These are phyloP conservation scores for Kodamaea leandrae DNA, from an alignment of 805 yeast genomes.

Conservation along the genomic window DNA sequence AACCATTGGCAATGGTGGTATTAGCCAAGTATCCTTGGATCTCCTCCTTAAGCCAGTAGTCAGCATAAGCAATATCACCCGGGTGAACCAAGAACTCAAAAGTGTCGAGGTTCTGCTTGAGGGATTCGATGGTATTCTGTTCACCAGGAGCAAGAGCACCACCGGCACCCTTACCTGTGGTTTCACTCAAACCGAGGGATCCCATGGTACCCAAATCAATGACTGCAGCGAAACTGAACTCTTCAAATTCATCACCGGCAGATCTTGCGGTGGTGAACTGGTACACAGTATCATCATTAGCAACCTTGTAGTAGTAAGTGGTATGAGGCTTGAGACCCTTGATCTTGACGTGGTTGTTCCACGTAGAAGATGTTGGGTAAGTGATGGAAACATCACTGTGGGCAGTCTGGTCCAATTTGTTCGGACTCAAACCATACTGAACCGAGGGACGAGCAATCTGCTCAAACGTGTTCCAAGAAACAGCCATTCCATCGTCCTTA, in stretches of 20 bases:
- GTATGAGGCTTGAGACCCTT: constrained; percentile 14
- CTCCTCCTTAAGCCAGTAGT: constrained; percentile 16
- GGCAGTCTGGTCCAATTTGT: constrained; percentile 11
- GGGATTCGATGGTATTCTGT: constrained; percentile 14
- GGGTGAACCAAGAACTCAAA: constrained; percentile 16
- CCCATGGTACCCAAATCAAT: constrained; percentile 17
- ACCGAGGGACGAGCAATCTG: constrained; percentile 13
- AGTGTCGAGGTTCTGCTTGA: constrained; percentile 8
- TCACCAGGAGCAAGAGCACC: constrained; percentile 14
- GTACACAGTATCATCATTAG: constrained; percentile 10
- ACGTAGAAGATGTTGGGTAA: constrained; percentile 14
- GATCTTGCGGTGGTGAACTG: constrained; percentile 14
- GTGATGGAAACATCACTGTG: constrained; percentile 13
- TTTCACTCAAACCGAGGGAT: constrained; percentile 13
- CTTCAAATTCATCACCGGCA: constrained; percentile 11
- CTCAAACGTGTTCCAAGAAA: constrained; percentile 15
- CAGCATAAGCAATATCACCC: constrained; percentile 17
- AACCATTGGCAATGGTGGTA: constrained; percentile 11
- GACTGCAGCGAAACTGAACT: constrained; percentile 13
- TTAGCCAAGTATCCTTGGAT: constrained; percentile 13
- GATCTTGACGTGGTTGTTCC: constrained; percentile 15
- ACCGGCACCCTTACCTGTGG: constrained; percentile 12
- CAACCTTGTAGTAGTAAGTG: constrained; percentile 15
- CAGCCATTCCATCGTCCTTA: constrained; percentile 12
- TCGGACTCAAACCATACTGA: constrained; percentile 10